Conservation (phyloP, 2,329 filamentous ascomycete genomes). For the Phaeosphaeria sp. region DNA sequence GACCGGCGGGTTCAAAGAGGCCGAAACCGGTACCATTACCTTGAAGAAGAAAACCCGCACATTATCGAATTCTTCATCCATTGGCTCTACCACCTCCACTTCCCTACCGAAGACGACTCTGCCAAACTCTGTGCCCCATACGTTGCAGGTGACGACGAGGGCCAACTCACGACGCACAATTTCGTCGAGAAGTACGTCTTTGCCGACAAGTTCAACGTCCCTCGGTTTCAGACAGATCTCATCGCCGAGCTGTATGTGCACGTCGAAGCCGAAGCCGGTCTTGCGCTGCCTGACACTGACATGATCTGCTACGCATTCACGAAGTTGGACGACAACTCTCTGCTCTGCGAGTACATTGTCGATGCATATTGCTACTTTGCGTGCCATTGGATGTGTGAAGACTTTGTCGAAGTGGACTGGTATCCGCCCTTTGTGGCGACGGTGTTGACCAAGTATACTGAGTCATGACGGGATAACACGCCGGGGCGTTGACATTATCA, state of each 20-base stretch:
- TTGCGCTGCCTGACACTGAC: neutral
- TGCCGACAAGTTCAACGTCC: neutral
- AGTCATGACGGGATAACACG: neutral
- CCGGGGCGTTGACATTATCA: neutral
- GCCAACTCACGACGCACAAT: neutral
- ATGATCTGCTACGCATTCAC: neutral
- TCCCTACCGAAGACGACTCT: neutral
- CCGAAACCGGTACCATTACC: slow-evolving; percentile 19
- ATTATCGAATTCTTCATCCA: slow-evolving; percentile 34
- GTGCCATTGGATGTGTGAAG: neutral
- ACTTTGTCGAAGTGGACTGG: neutral
- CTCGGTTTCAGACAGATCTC: neutral
- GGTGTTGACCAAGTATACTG: neutral
- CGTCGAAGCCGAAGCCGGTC: neutral
- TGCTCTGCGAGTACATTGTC: neutral
- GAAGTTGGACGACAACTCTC: neutral
- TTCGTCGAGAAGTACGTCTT: neutral
- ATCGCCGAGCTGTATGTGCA: neutral
- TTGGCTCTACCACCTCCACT: slow-evolving; percentile 25
- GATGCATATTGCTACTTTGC: slow-evolving; percentile 1
- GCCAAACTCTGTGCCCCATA: neutral
- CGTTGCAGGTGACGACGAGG: neutral
- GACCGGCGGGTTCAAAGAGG: slow-evolving; percentile 9
- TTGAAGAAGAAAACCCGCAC: slow-evolving; percentile 22
- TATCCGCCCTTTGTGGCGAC: neutral